Evolutionary conservation across 2,329 filamentous ascomycete species (phyloP), one percentile per base, ranked within the genome.

Genomic region (Fusarium redolens): DNA sequence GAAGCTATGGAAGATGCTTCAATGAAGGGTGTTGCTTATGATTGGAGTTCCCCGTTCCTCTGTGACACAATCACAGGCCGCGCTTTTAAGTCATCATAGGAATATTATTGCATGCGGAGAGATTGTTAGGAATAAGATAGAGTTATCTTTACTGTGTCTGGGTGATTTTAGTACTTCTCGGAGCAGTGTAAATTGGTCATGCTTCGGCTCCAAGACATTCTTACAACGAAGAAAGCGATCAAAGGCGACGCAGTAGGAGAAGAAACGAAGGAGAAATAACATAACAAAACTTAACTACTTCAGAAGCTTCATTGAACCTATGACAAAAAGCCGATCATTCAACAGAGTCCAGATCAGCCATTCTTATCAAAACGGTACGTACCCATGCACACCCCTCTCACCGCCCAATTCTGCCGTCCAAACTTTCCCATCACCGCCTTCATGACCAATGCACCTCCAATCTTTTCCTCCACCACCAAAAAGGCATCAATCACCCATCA

Each of bases 381-480:
- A 54, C 58, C 59, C 13, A 22, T 4, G 1, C 47, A 10, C 20
- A 3, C 31, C 43, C 45, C 37, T 25, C 4, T 59, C 75, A 78
- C 75, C 75, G 75, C 75, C 71, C 10, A 72, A 75, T 77, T 75
- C 68, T 78, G 75, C 75, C 75, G 72, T 73, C 66, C 63, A 68
- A 74, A 77, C 71, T 66, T 71, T 69, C 64, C 51, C 54, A 65
- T 67, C 65, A 76, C 74, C 71, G 74, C 74, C 71, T 63, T 69
- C 67, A 73, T 73, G 67, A 68, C 69, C 72, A 75, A 77, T 51
- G 65, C 65, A 69, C 45, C 30, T 63, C 60, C 63, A 71, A 68
- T 63, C 57, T 74, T 75, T 78, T 74, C 63, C 37, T 61, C 38
- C 62, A 62, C 59, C 52, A 65, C 43, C 47, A 30, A 60, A 47